Evolutionary conservation across 2,329 filamentous ascomycete genomes (phyloP).

Genomic region (Pseudogymnoascus sp.): DNA sequence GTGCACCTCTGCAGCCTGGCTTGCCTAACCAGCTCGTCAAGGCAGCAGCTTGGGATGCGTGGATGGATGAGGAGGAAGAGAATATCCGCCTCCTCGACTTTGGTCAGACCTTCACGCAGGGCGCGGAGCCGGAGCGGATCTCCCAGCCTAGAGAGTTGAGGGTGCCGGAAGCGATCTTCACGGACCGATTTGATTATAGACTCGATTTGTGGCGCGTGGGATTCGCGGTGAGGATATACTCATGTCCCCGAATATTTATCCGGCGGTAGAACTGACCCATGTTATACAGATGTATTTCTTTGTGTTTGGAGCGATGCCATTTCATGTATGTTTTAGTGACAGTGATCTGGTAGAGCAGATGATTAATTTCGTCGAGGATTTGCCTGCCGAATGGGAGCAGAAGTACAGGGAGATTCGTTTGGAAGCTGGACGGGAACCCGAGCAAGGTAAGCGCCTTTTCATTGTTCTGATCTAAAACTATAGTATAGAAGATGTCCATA

Average conservation of each 20-base stretch:
- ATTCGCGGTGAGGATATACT: not conserved
- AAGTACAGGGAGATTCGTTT: slow-evolving; percentile 9
- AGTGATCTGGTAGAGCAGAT: slow-evolving; percentile 11
- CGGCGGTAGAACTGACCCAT: not conserved
- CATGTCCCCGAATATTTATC: not conserved
- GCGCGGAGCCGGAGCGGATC: slow-evolving; percentile 13
- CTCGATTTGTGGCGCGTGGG: slow-evolving; percentile 22
- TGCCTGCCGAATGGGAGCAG: slow-evolving; percentile 15
- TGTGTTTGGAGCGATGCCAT: slow-evolving; percentile 11
- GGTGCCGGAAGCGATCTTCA: slow-evolving; percentile 23
- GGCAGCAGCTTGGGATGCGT: slow-evolving; percentile 15
- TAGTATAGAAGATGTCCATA: not conserved
- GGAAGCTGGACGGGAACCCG: not conserved
- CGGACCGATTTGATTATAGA: slow-evolving; percentile 18
- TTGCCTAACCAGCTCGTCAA: slow-evolving; percentile 18
- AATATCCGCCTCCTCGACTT: slow-evolving; percentile 24
- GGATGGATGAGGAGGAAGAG: slow-evolving; percentile 23
- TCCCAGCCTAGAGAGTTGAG: slow-evolving; percentile 18
- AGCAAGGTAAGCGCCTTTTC: not conserved
- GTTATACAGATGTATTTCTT: slow-evolving; percentile 15
- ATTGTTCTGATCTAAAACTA: slow-evolving; percentile 1
- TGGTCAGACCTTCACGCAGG: slow-evolving; percentile 18
- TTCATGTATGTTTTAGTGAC: not conserved
- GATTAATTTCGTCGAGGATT: slow-evolving; percentile 13
- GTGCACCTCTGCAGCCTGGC: slow-evolving; percentile 8